Conservation (phyloP, 306 rosid species). For the Casuarina cunninghamiana region DNA sequence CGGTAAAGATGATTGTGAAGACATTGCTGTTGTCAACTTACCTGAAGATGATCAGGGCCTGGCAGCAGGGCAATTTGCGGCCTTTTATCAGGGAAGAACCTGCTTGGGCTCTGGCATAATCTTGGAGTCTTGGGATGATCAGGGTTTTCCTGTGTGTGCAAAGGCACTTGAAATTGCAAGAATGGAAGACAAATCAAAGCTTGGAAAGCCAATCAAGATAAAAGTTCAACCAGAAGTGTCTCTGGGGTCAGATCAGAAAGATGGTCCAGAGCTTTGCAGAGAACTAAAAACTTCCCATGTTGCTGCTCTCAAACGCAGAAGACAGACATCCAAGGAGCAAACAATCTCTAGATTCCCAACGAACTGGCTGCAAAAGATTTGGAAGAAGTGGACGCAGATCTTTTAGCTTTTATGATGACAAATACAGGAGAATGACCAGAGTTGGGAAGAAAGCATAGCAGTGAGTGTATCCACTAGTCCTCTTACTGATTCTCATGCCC, state of each 20-base stretch:
- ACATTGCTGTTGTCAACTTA: slow-evolving; percentile 63
- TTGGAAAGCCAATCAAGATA: slow-evolving; percentile 93
- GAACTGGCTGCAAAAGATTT: slow-evolving; percentile 38
- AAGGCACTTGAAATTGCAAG: slow-evolving; percentile 77
- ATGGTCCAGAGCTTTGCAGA: slow-evolving; percentile 26
- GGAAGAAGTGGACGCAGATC: slow-evolving; percentile 33
- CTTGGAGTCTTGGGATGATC: slow-evolving; percentile 87
- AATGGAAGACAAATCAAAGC: slow-evolving; percentile 74
- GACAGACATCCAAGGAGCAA: slow-evolving; percentile 22
- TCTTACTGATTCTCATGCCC: neutral
- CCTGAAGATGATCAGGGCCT: slow-evolving; percentile 90
- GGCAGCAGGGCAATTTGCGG: slow-evolving; percentile 92
- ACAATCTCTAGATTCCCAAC: slow-evolving; percentile 13
- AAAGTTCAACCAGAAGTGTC: slow-evolving; percentile 60
- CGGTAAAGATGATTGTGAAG: slow-evolving; percentile 40
- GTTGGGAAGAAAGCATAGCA: neutral
- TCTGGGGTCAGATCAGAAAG: slow-evolving; percentile 29
- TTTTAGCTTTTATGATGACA: slow-evolving; percentile 26
- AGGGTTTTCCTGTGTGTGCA: slow-evolving; percentile 75
- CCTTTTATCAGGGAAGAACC: slow-evolving; percentile 72
- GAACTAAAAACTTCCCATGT: slow-evolving; percentile 22
- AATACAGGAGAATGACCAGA: neutral
- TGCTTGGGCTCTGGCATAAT: slow-evolving; percentile 95
- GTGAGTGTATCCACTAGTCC: neutral
- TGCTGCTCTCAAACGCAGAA: slow-evolving; percentile 32